Evolutionary conservation across 805 yeast genomes (phyloP).

Genomic region (Saccharomycopsis olivae): DNA sequence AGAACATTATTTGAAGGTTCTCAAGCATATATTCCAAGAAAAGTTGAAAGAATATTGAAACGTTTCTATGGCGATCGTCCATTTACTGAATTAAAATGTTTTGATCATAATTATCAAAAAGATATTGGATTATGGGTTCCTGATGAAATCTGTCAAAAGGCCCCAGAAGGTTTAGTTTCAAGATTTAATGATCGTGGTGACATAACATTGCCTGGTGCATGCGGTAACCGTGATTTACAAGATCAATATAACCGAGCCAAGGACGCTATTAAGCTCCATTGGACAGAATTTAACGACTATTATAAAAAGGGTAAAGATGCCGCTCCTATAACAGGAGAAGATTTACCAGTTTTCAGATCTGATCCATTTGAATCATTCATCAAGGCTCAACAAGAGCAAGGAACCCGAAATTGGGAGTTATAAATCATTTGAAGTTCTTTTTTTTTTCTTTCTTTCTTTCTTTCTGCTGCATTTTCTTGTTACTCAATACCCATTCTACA

Average conservation of each 20-base stretch:
- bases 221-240: constrained; percentile 26
- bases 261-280: constrained; percentile 23
- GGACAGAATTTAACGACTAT: constrained; percentile 21
- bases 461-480: too few relatives aligned
- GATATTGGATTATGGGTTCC: constrained; percentile 39
- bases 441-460: too few relatives aligned
- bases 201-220: constrained; percentile 29
- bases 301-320: constrained; percentile 21
- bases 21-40: constrained; percentile 34
- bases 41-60: constrained; percentile 26
- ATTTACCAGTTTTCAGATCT: constrained; percentile 30
- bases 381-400: constrained; percentile 6
- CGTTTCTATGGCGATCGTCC: constrained; percentile 28
- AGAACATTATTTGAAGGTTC: constrained; percentile 37
- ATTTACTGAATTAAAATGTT: constrained; percentile 19
- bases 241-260: constrained; percentile 29
- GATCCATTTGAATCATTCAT: constrained; percentile 15
- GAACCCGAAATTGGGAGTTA: constrained; percentile 11
- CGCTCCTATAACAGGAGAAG: constrained; percentile 18
- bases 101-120: constrained; percentile 29
- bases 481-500: too few relatives aligned
- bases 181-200: constrained; percentile 12
- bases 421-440: too few relatives aligned
- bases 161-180: constrained; percentile 20
- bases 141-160: constrained; percentile 27